These are phyloP conservation scores for Chlorella sp. DNA, from an alignment of 139 green algal species.

Conservation along the genomic window DNA sequence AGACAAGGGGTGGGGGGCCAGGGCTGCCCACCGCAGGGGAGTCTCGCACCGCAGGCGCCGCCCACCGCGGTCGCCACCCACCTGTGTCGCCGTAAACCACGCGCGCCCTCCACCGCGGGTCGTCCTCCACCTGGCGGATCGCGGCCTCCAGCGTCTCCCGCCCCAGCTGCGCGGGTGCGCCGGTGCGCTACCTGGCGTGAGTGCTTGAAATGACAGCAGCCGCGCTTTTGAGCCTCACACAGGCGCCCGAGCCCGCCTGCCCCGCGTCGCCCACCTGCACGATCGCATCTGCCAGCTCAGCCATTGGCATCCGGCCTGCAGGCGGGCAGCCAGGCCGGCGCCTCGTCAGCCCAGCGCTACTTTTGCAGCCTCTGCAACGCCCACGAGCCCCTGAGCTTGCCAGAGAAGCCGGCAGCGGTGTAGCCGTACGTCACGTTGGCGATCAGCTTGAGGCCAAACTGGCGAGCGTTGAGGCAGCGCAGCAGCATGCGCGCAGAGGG, in stretches of 20 bases:
- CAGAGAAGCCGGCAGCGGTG: constrained; percentile 75
- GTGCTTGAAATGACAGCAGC: too few relatives aligned
- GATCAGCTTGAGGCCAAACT: constrained; percentile 98
- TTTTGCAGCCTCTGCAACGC: not conserved
- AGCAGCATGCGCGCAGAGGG: constrained; percentile 70
- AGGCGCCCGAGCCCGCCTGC: too few relatives aligned
- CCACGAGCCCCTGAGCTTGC: constrained; percentile 12
- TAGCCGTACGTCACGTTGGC: constrained; percentile 96
- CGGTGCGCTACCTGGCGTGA: too few relatives aligned
- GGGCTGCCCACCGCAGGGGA: not conserved
- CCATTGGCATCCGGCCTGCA: constrained; percentile 91
- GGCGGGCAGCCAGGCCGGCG: not conserved
- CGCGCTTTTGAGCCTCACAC: too few relatives aligned
- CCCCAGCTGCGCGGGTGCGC: too few relatives aligned
- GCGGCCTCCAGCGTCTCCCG: constrained; percentile 89
- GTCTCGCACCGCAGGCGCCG: not conserved
- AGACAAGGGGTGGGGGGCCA: not conserved
- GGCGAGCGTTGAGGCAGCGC: constrained; percentile 89
- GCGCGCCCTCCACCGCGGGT: constrained; percentile 67
- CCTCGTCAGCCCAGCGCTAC: too few relatives aligned
- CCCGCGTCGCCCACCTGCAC: too few relatives aligned
- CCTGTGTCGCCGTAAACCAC: constrained; percentile 87
- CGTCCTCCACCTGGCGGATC: constrained; percentile 79
- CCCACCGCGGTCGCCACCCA: not conserved
- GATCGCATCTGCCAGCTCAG: constrained; percentile 96